Evolutionary conservation across 1,284 basidiomycete species (phyloP).

Genomic region (Entoloma clypeatum): DNA sequence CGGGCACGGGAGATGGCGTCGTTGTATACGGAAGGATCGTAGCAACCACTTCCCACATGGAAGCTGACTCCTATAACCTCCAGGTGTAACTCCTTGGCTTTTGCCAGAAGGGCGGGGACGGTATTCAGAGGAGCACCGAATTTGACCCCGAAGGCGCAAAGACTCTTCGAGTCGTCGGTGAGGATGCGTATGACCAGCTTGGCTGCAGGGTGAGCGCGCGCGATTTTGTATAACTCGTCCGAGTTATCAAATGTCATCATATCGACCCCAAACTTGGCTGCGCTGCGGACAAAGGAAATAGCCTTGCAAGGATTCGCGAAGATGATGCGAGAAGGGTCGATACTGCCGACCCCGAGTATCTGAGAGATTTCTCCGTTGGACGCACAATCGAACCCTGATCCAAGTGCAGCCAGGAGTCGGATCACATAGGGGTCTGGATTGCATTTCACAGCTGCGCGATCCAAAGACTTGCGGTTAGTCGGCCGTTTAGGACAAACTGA

Average conservation of each 20-base stretch:
- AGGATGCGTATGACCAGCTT: constrained; percentile 93
- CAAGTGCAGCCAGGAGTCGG: constrained; percentile 85
- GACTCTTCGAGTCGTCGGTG: constrained; percentile 93
- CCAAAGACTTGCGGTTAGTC: constrained; percentile 17
- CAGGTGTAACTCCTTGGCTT: constrained; percentile 78
- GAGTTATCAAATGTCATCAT: constrained; percentile 99
- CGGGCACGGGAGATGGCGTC: constrained; percentile 88
- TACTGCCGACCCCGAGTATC: constrained; percentile 71
- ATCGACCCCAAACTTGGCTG: constrained; percentile 76
- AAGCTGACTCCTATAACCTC: constrained; percentile 95
- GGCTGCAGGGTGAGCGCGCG: constrained; percentile 77
- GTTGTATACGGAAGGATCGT: constrained; percentile 85
- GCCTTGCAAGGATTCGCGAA: constrained; percentile 99
- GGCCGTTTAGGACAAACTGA: constrained; percentile 15
- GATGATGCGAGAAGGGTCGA: constrained; percentile 81
- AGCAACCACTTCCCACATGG: constrained; percentile 97
- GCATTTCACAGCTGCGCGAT: constrained; percentile 83
- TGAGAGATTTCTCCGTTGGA: constrained; percentile 91
- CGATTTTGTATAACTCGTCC: constrained; percentile 97
- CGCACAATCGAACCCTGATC: constrained; percentile 97
- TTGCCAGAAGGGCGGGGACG: constrained; percentile 77
- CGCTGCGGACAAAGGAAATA: constrained; percentile 86
- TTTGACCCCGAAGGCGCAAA: constrained; percentile 93
- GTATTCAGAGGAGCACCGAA: constrained; percentile 90
- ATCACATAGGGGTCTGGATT: constrained; percentile 96